phyloP scores from a whole-genome alignment of 225 moss, liverwort and hornwort species.

The Polytrichum commune region DNA sequence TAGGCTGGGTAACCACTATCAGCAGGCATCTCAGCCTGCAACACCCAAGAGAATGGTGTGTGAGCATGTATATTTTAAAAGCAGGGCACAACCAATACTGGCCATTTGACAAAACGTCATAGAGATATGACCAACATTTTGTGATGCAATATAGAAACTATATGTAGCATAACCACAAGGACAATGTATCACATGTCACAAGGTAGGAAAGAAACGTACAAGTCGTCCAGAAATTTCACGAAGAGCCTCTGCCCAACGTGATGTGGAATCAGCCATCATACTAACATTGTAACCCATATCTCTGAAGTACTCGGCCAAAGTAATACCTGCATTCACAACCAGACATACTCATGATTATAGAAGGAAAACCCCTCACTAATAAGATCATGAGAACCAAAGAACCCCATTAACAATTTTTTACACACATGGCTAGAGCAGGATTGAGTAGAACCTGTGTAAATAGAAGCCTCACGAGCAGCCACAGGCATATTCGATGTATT shows the following conservation, averaged over 20 bases:
- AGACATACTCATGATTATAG: not conserved
- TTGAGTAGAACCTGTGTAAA: conserved; percentile 66
- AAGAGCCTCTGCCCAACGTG: conserved; percentile 98
- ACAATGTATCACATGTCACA: no score
- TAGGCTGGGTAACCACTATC: conserved; percentile 99
- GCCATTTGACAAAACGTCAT: no score
- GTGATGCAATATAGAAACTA: no score
- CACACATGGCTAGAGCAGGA: not conserved
- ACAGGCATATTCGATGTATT: conserved; percentile 99
- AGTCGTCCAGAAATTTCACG: conserved; percentile 98
- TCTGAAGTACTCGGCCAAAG: conserved; percentile 95
- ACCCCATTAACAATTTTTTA: no score
- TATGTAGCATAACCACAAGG: no score
- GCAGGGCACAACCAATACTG: no score
- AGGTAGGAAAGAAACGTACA: conserved; percentile 32
- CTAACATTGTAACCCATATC: conserved; percentile 99
- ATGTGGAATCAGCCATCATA: conserved; percentile 99
- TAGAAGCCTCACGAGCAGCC: conserved; percentile 99
- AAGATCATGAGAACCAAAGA: no score
- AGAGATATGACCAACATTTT: no score
- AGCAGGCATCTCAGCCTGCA: conserved; percentile 97
- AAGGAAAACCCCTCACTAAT: no score
- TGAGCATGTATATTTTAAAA: conserved; percentile 9
- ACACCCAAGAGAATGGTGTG: conserved; percentile 12
- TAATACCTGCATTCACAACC: conserved; percentile 61